phyloP scores from a whole-genome alignment of 345 rosid species.

The Pugionium cornutum region DNA sequence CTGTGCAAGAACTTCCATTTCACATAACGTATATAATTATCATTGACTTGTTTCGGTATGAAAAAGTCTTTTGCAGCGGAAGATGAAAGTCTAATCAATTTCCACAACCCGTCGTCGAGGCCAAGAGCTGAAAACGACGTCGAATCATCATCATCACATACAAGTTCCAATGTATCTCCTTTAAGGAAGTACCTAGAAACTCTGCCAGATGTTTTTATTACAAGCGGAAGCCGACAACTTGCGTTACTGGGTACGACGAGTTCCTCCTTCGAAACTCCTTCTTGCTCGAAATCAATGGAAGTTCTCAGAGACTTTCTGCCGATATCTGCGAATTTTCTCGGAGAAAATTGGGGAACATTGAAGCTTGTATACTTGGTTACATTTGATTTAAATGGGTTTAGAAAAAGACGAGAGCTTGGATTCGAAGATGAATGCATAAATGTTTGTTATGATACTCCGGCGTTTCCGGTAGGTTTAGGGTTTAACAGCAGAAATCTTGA shows the following conservation, averaged over 20 bases:
- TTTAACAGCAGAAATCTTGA: background rate
- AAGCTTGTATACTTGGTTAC: background rate
- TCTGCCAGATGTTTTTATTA: constrained; percentile 25
- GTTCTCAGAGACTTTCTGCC: constrained; percentile 25
- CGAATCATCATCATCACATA: constrained; percentile 17
- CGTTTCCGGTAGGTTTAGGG: constrained; percentile 8
- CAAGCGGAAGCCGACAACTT: constrained; percentile 20
- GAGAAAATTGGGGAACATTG: background rate
- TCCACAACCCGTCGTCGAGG: constrained; percentile 26
- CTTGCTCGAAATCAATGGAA: constrained; percentile 25
- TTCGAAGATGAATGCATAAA: constrained; percentile 29
- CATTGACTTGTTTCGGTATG: constrained; percentile 69
- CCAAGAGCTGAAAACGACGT: constrained; percentile 25
- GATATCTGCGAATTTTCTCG: background rate
- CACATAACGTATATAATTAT: constrained; percentile 64
- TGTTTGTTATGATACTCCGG: constrained; percentile 15
- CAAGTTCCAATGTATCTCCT: constrained; percentile 30
- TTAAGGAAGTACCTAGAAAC: constrained; percentile 32
- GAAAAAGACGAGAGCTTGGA: constrained; percentile 25
- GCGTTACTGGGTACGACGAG: background rate
- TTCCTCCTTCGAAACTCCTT: constrained; percentile 15
- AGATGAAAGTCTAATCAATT: constrained; percentile 44
- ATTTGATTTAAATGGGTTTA: constrained; percentile 26
- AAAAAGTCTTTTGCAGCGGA: constrained; percentile 61
- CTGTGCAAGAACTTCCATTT: constrained; percentile 93